Base-by-base conservation (phyloP, 148 eudicot species). In the Rhododendron henanense region DNA sequence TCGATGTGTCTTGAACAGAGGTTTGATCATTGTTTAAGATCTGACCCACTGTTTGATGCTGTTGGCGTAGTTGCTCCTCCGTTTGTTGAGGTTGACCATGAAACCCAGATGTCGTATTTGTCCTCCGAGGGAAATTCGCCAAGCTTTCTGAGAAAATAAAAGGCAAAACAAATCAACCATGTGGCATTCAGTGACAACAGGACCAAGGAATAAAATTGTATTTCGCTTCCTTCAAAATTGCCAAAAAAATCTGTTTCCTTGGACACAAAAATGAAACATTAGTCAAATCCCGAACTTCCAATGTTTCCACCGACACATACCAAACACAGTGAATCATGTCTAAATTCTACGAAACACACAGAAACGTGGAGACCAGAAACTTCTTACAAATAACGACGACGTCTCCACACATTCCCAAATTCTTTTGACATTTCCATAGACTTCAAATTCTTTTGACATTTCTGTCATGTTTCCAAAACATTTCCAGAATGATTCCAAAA, bases 41-140 rank as follows among this genome's bases (percentile, higher is more conserved):
- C 82, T 91, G 98, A 35, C 87, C 88, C 75, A 84, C 33, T 33
- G 89, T 45, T 86, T 90, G 96, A 80, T 91, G 88, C 44, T 86
- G 90, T 74, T 82, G 93, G 57, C 90, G 94, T 81, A 81, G 87
- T 28, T 90, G 96, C 25, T 91, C 92, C 76, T 91, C 94, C 3
- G 91, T 78, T 85, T 88, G 91, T 81, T 94, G 97, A 69, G 84
- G 86, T 86, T 92, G 97, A 84, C 90, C 88, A 85, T 87, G 93
- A 78, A 88, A 81, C 53, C 90, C 91, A 78, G 98, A 81, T 84
- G 93, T 85, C n/a, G 95, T 63, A 82, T 84, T 87, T 50, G 94
- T 91, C 87, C 94, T 93, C 87, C 96, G 89, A 51, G 99, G 97
- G 90, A 94, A 96, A 90, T 96, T 96, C 44, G 94, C 94, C 89